Conservation (phyloP, 2,329 filamentous ascomycete species). For the Fonsecaea multimorphosa region DNA sequence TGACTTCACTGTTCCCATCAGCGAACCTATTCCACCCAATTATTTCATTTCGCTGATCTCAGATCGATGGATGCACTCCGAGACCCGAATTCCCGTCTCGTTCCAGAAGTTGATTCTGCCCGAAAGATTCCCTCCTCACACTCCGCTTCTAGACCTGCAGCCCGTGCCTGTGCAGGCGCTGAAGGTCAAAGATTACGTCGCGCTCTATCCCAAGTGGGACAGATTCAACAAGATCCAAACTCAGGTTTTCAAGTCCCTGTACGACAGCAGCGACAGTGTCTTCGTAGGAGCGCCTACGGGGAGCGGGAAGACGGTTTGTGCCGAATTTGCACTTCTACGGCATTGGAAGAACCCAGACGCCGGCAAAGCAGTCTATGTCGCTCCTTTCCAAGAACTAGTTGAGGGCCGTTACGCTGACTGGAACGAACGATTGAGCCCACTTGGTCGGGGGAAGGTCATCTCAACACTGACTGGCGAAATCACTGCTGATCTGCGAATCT, state of each 20-base stretch:
- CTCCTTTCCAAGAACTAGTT: constrained; percentile 91
- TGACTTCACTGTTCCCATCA: constrained; percentile 95
- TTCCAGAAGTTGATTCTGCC: constrained; percentile 95
- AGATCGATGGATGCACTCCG: constrained; percentile 97
- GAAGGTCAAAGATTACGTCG: constrained; percentile 81
- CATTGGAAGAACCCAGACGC: constrained; percentile 78
- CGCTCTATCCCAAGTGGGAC: constrained; percentile 80
- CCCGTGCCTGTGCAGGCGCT: constrained; percentile 86
- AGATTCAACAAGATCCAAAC: constrained; percentile 98
- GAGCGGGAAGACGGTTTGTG: constrained; percentile 95
- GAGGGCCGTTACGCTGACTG: constrained; percentile 83
- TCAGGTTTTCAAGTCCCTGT: constrained; percentile 93
- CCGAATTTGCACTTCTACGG: constrained; percentile 87
- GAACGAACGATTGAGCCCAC: constrained; percentile 73
- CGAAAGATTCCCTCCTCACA: constrained; percentile 94
- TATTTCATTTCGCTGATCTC: constrained; percentile 97
- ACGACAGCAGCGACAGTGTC: constrained; percentile 88
- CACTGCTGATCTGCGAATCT: constrained; percentile 83
- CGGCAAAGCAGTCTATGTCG: constrained; percentile 88
- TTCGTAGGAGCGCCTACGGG: constrained; percentile 92
- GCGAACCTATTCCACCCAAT: constrained; percentile 96
- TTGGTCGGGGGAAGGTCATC: constrained; percentile 85
- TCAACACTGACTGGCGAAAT: constrained; percentile 94
- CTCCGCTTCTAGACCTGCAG: constrained; percentile 88
- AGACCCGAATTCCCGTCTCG: constrained; percentile 89